These are phyloP conservation scores for Lactarius psammicola DNA, from an alignment of 768 basidiomycete species.

Conservation along the genomic window DNA sequence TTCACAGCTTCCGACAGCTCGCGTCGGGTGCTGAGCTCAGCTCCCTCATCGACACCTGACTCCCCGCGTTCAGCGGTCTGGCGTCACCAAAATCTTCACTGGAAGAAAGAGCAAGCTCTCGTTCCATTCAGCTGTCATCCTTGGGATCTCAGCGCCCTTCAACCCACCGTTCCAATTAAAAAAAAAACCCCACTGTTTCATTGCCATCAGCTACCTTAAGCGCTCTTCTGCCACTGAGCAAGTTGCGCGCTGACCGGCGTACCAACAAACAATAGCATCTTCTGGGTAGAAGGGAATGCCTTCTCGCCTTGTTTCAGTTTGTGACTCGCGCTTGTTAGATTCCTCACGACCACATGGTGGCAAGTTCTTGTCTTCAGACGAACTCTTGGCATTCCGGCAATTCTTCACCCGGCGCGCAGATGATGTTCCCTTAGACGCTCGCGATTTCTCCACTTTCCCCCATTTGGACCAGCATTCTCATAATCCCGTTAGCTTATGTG, in stretches of 20 bases:
- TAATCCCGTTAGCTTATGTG: neutral
- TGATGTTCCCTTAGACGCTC: conserved; percentile 11
- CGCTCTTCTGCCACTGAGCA: neutral
- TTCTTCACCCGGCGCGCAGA: conserved; percentile 21
- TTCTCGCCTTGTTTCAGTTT: neutral
- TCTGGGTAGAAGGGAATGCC: neutral
- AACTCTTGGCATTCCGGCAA: conserved; percentile 18
- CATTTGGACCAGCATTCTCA: neutral
- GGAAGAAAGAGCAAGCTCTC: conserved; percentile 15
- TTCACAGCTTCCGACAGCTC: neutral
- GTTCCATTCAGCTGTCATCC: neutral
- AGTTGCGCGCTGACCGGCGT: neutral
- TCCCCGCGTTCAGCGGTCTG: neutral
- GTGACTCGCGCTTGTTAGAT: neutral
- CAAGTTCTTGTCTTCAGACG: conserved; percentile 18
- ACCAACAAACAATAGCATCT: neutral
- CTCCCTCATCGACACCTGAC: conserved; percentile 12
- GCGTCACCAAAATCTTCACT: conserved; percentile 11
- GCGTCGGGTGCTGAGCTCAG: conserved; percentile 6
- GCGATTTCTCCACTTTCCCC: neutral
- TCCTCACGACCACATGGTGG: neutral
- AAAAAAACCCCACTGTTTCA: neutral
- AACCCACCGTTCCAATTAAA: no score
- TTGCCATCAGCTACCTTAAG: neutral
- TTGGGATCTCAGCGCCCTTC: no score